Base-by-base conservation (phyloP, 2,329 filamentous ascomycete genomes). In the Pestalotiopsis sp. region DNA sequence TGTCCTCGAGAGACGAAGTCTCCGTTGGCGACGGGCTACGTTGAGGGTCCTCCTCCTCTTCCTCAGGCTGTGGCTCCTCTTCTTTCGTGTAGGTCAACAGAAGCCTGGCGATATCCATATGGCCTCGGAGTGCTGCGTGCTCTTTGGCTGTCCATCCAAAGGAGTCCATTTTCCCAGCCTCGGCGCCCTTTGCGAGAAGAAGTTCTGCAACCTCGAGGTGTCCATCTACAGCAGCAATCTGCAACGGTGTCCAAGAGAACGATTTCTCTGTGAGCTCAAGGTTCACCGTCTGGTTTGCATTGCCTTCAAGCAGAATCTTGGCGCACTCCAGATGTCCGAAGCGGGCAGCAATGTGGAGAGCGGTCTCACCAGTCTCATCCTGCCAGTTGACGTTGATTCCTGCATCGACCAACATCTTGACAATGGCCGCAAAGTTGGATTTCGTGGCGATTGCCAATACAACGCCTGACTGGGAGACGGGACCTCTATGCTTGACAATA, bases 121-220 rank as follows among this genome's bases (percentile, higher is more conserved):
- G 95, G 0, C 96, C 96, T 78, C 96, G 87, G 65, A 99, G 83
- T 0, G 95, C 92, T 27, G 96, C 95, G 79, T 99, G 96, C 77
- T 99, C 96, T 77, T 92, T 94, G 1, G 95, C 92, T 3, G 93
- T 96, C 96, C 96, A 99, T 9, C 95, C 95, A 59, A 94, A 98
- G 0, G 91, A 92, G 79, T 99, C 96, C 5, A 86, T 83, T 69
- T 88, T 90, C 68, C 91, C 90, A 3, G 94, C 82, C 69, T 97
- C 89, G 0, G 94, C 94, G 1, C 94, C 94, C 25, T 92, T 91
- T 63, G 91, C 88, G 56, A 97, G 87, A 4, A 99, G 85, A 27
- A 96, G 84, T 76, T 94, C 87, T 0, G 93, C 93, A 56, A 97
- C 89, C 0, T 86, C 81, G 12, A 94, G 80, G 72, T 94, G 92